Percentiles rank a stretch among this genome's conserved stretches.
Evolutionary conservation across 2,329 filamentous ascomycete species (phyloP).

Genomic region (Alternaria sp.): DNA sequence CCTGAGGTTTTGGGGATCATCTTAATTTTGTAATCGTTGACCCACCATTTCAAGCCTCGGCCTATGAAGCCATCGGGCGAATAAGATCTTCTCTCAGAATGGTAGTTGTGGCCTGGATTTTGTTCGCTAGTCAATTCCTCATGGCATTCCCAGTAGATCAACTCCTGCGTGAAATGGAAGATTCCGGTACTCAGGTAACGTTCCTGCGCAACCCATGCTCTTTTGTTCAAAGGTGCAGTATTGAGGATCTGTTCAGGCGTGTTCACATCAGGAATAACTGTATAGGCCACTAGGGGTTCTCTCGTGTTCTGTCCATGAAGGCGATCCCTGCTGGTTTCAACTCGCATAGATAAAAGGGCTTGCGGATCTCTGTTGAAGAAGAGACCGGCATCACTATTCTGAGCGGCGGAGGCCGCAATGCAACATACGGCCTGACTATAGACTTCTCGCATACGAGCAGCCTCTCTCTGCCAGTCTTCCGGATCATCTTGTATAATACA

Average conservation of each 20-base stretch:
- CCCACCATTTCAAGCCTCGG: neutral
- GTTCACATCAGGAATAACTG: neutral
- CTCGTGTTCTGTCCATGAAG: too few species aligned
- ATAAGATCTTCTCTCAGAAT: neutral
- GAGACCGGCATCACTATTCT: neutral
- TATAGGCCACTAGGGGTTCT: neutral
- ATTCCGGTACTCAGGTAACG: conserved; percentile 19
- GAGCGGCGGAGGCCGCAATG: conserved; percentile 20
- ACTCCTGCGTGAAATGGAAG: conserved; percentile 20
- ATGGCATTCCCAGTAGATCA: conserved; percentile 26
- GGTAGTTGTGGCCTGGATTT: neutral
- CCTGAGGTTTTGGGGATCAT: too few species aligned
- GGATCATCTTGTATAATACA: conserved; percentile 2
- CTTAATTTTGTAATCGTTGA: neutral
- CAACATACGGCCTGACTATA: conserved; percentile 12
- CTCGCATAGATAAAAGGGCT: neutral
- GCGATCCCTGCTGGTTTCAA: neutral
- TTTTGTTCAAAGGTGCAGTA: conserved; percentile 16
- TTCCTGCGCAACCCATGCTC: conserved; percentile 31
- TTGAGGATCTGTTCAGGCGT: neutral
- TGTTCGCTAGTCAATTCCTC: neutral
- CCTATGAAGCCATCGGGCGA: neutral
- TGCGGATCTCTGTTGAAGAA: conserved; percentile 9
- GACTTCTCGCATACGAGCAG: neutral
- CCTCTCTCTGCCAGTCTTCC: neutral